phyloP scores from a whole-genome alignment of 1,284 basidiomycete species.

The Ganoderma lucidum region DNA sequence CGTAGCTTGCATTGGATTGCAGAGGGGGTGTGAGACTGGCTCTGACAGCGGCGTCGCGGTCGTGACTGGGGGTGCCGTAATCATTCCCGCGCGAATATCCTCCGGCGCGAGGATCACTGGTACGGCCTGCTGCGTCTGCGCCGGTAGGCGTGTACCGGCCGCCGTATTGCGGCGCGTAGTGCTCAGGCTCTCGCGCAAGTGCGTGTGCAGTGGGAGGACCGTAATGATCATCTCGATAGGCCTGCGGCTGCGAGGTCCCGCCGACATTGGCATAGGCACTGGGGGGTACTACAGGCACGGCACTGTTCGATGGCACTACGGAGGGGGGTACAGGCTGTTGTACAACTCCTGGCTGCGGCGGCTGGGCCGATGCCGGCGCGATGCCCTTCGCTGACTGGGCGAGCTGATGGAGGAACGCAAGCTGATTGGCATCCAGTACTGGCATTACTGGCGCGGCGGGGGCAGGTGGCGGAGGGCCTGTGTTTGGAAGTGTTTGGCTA shows the following conservation, averaged over 20 bases:
- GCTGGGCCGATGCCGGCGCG: conserved; percentile 38
- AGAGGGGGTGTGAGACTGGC: conserved; percentile 40
- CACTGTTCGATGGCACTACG: conserved; percentile 42
- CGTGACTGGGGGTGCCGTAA: conserved; percentile 45
- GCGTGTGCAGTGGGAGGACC: conserved; percentile 37
- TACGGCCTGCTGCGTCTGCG: conserved; percentile 42
- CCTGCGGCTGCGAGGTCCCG: conserved; percentile 46
- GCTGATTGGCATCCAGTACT: conserved; percentile 60
- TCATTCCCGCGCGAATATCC: conserved; percentile 48
- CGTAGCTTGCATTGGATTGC: conserved; percentile 37
- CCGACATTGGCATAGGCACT: conserved; percentile 30
- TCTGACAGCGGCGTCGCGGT: neutral
- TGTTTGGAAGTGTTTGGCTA: conserved; percentile 75
- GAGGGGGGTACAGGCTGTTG: conserved; percentile 39
- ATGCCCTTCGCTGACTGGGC: conserved; percentile 56
- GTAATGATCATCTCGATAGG: conserved; percentile 54
- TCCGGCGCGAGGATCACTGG: conserved; percentile 42
- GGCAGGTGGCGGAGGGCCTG: conserved; percentile 31
- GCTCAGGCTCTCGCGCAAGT: conserved; percentile 49
- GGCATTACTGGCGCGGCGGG: conserved; percentile 40
- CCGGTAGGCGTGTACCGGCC: conserved; percentile 46
- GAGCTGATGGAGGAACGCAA: conserved; percentile 77
- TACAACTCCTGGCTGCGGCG: conserved; percentile 38
- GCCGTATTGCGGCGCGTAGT: neutral
- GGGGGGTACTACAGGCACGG: conserved; percentile 44